phyloP scores from a whole-genome alignment of 106 monocot genomes.

The Posidonia australis region DNA sequence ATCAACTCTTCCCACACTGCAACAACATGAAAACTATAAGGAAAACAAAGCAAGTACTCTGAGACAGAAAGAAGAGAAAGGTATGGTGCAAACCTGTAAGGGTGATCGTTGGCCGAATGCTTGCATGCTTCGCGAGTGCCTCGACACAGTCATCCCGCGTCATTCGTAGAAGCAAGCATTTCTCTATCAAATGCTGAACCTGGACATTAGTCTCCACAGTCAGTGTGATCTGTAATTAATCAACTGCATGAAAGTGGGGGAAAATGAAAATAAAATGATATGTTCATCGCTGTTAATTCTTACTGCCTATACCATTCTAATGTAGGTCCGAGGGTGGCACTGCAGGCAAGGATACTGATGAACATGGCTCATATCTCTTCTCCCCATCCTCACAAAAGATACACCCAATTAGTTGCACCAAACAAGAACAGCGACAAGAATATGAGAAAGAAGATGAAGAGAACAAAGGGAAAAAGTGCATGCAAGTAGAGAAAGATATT shows the following conservation, averaged over 20 bases:
- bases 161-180: slow-evolving; percentile 47
- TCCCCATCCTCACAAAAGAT: neutral
- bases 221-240: neutral
- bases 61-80: neutral
- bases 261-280: too few species aligned
- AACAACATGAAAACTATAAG: neutral
- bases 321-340: slow-evolving; percentile 51
- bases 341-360: slow-evolving; percentile 38
- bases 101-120: slow-evolving; percentile 38
- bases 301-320: slow-evolving; percentile 37
- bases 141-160: slow-evolving; percentile 36
- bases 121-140: slow-evolving; percentile 36
- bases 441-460: neutral
- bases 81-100: slow-evolving; percentile 36
- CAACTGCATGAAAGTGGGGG: neutral
- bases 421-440: too few species aligned
- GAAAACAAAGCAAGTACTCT: neutral
- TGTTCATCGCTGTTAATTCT: too few species aligned
- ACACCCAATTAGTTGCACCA: too few species aligned
- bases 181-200: slow-evolving; percentile 69
- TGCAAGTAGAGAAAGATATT: neutral
- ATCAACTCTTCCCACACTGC: slow-evolving; percentile 49
- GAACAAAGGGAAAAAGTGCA: neutral
- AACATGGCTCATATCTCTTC: neutral
- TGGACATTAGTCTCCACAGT: neutral